Evolutionary conservation across 352 stramenopile genomes (phyloP).

Genomic region (Pythium insidiosum): DNA sequence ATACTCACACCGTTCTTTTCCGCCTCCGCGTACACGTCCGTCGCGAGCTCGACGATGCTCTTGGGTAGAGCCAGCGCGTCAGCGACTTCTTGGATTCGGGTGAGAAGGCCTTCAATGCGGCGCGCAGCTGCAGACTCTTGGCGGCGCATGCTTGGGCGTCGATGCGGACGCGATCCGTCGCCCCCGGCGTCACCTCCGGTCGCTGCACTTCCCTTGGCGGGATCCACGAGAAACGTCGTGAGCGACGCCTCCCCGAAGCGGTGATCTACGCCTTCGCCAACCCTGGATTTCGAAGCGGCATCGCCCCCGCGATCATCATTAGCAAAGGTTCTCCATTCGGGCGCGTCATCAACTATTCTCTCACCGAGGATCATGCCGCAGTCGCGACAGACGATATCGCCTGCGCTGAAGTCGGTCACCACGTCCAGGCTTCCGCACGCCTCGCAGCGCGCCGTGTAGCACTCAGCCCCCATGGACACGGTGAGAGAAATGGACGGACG

Average conservation of each 20-base stretch:
- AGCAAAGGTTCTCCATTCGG: constrained; percentile 83
- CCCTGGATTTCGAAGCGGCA: constrained; percentile 69
- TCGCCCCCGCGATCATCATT: constrained; percentile 82
- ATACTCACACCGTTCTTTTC: constrained; percentile 59
- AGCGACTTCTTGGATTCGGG: constrained; percentile 56
- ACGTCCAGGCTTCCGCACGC: constrained; percentile 70
- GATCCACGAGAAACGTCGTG: constrained; percentile 62
- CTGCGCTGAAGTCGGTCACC: constrained; percentile 71
- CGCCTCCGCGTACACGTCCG: constrained; percentile 65
- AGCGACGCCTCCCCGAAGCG: constrained; percentile 55
- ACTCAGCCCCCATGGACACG: constrained; percentile 44
- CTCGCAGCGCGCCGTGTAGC: constrained; percentile 45
- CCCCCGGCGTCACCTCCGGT: constrained; percentile 11
- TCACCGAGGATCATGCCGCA: constrained; percentile 84
- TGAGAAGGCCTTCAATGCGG: constrained; percentile 62
- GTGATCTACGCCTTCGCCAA: constrained; percentile 57
- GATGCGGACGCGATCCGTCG: constrained; percentile 27
- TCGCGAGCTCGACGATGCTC: constrained; percentile 57
- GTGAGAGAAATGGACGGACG: neutral
- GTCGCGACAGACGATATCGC: constrained; percentile 72
- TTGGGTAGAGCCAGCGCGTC: constrained; percentile 59
- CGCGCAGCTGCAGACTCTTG: constrained; percentile 52
- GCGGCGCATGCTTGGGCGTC: constrained; percentile 47
- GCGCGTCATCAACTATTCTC: constrained; percentile 83
- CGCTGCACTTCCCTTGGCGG: constrained; percentile 31